Base-by-base conservation (phyloP, 768 basidiomycete genomes). In the Pulveroboletus ravenelii region DNA sequence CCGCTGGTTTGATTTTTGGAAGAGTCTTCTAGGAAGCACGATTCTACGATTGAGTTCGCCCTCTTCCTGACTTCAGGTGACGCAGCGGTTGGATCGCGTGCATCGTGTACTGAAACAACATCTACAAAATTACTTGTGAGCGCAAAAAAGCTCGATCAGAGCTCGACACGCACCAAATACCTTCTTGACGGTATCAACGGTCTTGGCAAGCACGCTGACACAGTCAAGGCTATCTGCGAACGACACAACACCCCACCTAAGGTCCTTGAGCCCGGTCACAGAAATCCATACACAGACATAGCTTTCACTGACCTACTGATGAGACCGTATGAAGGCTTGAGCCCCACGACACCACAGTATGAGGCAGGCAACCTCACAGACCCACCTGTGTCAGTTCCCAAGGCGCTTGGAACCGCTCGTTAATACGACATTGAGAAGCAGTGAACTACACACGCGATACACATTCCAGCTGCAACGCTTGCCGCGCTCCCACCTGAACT, bases 181-280 rank as follows among this genome's bases (percentile, higher is more conserved):
- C 2, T 67, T 60, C 32, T 74, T 58, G 2, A 83, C 76, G 1
- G 69, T 70, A 13, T 68, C 60, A 0, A 88, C 77, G 15, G 77
- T 72, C 38, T 66, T 71, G 0, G 81, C 84, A 41, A 99, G 66
- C 5, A 98, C 71, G 0, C 95, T 95, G 0, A 99, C 93, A 57
- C 91, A 94, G 60, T 99, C 96, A 12, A 99, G 71, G 54, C 92
- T 94, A 61, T 96, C 93, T 1, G 95, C 95, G 58, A 90, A 99
- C 0, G 93, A 85, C 4, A 99, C 80, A 0, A 97, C 81, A 6
- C 96, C 96, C 81, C 85, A 87, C 62, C 94, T 92, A 38, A 2
- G 25, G 23, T 27, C 25, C n/a, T 58, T 40, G 50, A 48, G 59
- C 13, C 15, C 44, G 23, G 38, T 51, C 43, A 45, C 42, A 36